These are phyloP conservation scores for Dictyostelium firmibasis DNA, from an alignment of 78 protist species.

Conservation along the genomic window DNA sequence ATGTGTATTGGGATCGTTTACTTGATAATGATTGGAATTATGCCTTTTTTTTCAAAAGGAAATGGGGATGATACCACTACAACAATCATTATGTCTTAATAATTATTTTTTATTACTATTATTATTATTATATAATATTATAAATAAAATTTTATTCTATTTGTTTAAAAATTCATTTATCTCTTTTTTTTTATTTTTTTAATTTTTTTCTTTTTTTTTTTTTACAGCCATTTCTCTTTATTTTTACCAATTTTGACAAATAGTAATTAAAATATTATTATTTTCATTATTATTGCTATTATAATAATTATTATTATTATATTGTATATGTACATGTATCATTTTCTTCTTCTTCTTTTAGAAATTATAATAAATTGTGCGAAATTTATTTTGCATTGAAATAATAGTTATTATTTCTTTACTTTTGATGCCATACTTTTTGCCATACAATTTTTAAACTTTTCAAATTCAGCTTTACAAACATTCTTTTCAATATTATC, in stretches of 20 bases:
- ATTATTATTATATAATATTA: too few relatives aligned
- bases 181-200: not conserved
- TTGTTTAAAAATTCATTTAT: too few relatives aligned
- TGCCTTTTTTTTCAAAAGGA: not conserved
- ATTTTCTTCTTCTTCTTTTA: too few relatives aligned
- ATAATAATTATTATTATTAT: too few relatives aligned
- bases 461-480: constrained; percentile 49
- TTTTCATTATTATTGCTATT: too few relatives aligned
- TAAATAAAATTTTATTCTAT: too few relatives aligned
- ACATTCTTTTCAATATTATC: constrained; percentile 71
- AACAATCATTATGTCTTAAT: not conserved
- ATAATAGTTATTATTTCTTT: not conserved
- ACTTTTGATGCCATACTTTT: not conserved
- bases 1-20: not conserved
- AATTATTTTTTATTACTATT: too few relatives aligned
- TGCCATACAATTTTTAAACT: constrained; percentile 51
- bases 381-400: too few relatives aligned
- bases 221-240: not conserved
- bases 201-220: not conserved
- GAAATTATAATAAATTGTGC: too few relatives aligned
- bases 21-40: not conserved
- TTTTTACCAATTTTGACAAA: too few relatives aligned
- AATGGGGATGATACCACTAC: not conserved
- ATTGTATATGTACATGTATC: too few relatives aligned
- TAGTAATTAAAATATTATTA: too few relatives aligned